phyloP scores from a whole-genome alignment of 345 rosid species.

The Conringia planisiliqua region DNA sequence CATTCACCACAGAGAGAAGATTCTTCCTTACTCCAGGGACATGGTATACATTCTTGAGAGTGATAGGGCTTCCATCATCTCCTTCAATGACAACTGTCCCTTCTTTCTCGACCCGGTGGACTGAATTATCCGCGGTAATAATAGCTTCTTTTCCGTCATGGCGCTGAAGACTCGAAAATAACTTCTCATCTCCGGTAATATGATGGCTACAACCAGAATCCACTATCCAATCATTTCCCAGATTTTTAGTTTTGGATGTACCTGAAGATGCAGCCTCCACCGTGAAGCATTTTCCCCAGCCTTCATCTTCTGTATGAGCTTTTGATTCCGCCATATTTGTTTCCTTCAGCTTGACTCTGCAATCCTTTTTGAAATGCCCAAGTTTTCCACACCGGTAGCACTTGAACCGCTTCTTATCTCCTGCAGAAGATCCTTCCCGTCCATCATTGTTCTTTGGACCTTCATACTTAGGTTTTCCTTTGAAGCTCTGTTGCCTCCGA shows the following conservation, averaged over 20 bases:
- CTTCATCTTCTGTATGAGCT: not conserved
- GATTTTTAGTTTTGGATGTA: not conserved
- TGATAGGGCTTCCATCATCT: not conserved
- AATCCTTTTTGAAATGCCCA: not conserved
- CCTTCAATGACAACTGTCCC: not conserved
- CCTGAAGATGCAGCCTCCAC: not conserved
- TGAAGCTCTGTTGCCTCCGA: no score
- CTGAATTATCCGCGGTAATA: not conserved
- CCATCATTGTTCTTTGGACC: no score
- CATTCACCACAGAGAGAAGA: not conserved
- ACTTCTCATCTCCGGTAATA: not conserved
- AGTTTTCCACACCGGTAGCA: no score
- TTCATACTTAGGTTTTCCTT: no score
- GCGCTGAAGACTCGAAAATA: not conserved
- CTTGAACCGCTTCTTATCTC: no score
- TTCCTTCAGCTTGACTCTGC: not conserved
- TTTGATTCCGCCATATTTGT: not conserved
- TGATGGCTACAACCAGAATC: not conserved
- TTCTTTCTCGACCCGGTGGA: not conserved
- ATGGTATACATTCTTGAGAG: slow-evolving; percentile 18
- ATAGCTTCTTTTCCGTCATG: not conserved
- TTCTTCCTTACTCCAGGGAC: not conserved
- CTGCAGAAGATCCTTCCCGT: no score
- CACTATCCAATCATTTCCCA: not conserved
- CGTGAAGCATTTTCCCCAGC: not conserved